These are phyloP conservation scores for Penicillium cataractarum DNA, from an alignment of 495 filamentous ascomycete species.

Conservation along the genomic window DNA sequence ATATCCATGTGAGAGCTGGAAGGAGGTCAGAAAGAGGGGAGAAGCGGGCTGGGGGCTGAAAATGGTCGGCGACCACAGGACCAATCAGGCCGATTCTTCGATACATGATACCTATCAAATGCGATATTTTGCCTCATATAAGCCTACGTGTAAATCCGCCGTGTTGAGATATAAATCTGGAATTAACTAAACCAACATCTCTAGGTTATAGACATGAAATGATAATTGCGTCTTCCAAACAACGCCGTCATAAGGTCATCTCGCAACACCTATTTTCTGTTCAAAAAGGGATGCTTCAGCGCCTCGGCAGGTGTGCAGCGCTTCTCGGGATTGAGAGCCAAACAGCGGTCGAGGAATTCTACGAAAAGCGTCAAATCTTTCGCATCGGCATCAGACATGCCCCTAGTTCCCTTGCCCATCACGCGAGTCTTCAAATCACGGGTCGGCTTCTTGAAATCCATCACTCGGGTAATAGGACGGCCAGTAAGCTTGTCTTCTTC, in stretches of 20 bases:
- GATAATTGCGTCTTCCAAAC: background rate
- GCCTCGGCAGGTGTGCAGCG: constrained; percentile 85
- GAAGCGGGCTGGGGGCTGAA: background rate
- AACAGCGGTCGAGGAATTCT: constrained; percentile 83
- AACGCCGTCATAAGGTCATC: background rate
- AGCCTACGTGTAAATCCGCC: background rate
- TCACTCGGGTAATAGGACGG: constrained; percentile 69
- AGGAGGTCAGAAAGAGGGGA: background rate
- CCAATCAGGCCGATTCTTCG: background rate
- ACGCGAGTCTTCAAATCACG: constrained; percentile 81
- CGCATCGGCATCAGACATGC: constrained; percentile 70
- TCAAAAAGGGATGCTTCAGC: constrained; percentile 83
- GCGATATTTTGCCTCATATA: too few relatives aligned
- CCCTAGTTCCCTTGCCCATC: constrained; percentile 67
- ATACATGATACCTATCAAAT: too few relatives aligned
- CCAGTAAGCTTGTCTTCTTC: constrained; percentile 86
- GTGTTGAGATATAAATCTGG: background rate
- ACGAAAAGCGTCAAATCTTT: constrained; percentile 81
- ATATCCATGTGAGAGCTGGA: background rate
- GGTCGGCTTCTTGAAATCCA: constrained; percentile 78
- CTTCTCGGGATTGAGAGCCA: constrained; percentile 92
- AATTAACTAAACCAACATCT: background rate
- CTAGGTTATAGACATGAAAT: background rate
- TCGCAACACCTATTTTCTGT: constrained; percentile 27
- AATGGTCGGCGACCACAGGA: background rate